Base-by-base conservation (phyloP, 495 filamentous ascomycete genomes). In the Penicillium subrubescens region DNA sequence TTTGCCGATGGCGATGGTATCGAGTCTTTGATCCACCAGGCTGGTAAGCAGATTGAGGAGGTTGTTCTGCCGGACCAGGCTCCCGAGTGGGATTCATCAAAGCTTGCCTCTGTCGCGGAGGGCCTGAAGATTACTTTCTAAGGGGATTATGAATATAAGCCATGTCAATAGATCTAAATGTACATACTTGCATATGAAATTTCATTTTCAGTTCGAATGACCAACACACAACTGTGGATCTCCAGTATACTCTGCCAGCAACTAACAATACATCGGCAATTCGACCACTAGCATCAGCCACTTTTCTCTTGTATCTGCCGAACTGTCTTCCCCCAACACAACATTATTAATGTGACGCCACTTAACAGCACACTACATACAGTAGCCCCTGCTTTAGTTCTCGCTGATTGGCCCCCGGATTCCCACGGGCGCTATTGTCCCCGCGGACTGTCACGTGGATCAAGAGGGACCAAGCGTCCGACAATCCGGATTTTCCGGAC, bases 1-100 rank as follows among this genome's bases (percentile, higher is more conserved):
- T 82, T 79, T 63, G 71, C 74, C 2, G 79, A 79, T 67, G 80
- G 80, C 8, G 70, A 79, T 69, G 80, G 80, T 29, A 76, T 78
- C 51, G 76, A 78, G 60, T 59, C 72, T 12, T 44, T 78, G 53
- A 71, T 78, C 17, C 76, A 76, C 29, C 63, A 67, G 50, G 60
- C 71, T 4, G 75, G 75, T 6, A 60, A 66, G 61, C 68, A 67
- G 12, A 64, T 71, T 29, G 67, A 71, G 41, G 61, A 65, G 0
- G 72, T 72, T 7, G 69, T 78, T 0, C 48, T 78, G 43, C 75
- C 75, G 2, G 74, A 76, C 10, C 37, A 68, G 55, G 67, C 59
- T 50, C 62, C 58, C 8, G 68, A 66, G 43, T 74, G 61, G 70
- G 72, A 78, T 46, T 6, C 57, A 17, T 61, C 59, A 15, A 33